Evolutionary conservation across 495 filamentous ascomycete genomes (phyloP), one percentile per base, ranked within the genome.

Genomic region (Penicillium herquei): DNA sequence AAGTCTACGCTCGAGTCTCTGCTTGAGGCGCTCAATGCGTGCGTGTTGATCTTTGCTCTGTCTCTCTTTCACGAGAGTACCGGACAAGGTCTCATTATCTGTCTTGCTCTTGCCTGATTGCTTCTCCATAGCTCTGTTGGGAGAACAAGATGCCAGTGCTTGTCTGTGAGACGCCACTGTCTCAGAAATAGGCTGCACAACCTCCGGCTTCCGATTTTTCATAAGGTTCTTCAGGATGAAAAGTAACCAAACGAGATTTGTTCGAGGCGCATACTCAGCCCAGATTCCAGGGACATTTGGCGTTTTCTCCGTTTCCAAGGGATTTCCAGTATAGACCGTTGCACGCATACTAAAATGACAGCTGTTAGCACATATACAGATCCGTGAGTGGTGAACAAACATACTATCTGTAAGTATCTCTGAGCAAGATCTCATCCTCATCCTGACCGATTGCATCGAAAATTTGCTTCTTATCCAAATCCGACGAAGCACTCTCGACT

Each of bases 181-280:
- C 17, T 14, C 40, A 8, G n/a, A 32, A 26, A 30, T 7, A 12
- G 31, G 12, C 12, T 53, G 21, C 1, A 39, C 9, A 34, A 39
- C 2, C 49, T 74, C 72, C 0, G 64, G 56, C 32, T 74, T 69
- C 21, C 56, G 57, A 39, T 75, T 75, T 55, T 75, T 74, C 51
- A 81, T 50, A 0, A 82, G 65, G n/a, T 66, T 73, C 21, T 70
- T 71, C 26, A 82, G 70, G 3, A 82, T 64, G 52, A 80, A 78
- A 3, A 74, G 64, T n/a, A 82, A 67, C 79, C 79, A 82, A 7
- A 81, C 62, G 3, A 79, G 59, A 44, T 82, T 82, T 1, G 78
- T 81, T 35, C 67, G 63, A 6, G 79, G 79, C 1, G 70, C 67
- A 55, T 77, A 79, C 43, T 75, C 69, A 0, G 66, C 61, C 78